phyloP scores from a whole-genome alignment of 75 land plant species.

The Cupressus sempervirens region DNA sequence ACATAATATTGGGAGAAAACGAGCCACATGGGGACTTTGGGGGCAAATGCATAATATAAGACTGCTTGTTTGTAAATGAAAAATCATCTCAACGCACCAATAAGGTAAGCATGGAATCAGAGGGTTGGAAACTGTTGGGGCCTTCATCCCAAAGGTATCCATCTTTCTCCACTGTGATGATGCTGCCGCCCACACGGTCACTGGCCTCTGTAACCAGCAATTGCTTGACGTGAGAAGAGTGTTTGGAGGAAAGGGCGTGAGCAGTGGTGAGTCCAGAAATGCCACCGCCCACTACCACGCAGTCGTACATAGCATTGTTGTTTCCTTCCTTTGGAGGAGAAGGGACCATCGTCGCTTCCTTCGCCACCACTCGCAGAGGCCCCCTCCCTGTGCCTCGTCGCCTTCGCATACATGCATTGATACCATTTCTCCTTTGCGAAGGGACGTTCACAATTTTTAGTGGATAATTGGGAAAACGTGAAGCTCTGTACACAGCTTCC shows the following conservation, averaged over 20 bases:
- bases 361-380: constrained; percentile 16
- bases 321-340: constrained; percentile 10
- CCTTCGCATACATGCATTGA: not conserved
- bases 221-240: constrained; percentile 28
- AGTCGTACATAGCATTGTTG: constrained; percentile 32
- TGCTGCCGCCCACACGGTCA: constrained; percentile 88
- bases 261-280: constrained; percentile 88
- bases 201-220: constrained; percentile 83
- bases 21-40: not conserved
- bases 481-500: not conserved
- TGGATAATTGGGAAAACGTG: not conserved
- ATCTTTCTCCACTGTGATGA: constrained; percentile 70
- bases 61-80: not conserved
- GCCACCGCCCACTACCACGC: constrained; percentile 92
- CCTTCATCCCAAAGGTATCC: constrained; percentile 98
- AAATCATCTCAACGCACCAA: constrained; percentile 44
- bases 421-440: not conserved
- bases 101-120: constrained; percentile 80
- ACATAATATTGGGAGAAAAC: not conserved
- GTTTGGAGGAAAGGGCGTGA: constrained; percentile 67
- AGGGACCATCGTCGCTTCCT: constrained; percentile 22
- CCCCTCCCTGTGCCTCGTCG: not conserved
- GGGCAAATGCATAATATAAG: not conserved
- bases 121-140: constrained; percentile 97
- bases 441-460: not conserved